Evolutionary conservation across 306 rosid species (phyloP), one percentile per base, ranked within the genome.

Genomic region (Argentina anserina): DNA sequence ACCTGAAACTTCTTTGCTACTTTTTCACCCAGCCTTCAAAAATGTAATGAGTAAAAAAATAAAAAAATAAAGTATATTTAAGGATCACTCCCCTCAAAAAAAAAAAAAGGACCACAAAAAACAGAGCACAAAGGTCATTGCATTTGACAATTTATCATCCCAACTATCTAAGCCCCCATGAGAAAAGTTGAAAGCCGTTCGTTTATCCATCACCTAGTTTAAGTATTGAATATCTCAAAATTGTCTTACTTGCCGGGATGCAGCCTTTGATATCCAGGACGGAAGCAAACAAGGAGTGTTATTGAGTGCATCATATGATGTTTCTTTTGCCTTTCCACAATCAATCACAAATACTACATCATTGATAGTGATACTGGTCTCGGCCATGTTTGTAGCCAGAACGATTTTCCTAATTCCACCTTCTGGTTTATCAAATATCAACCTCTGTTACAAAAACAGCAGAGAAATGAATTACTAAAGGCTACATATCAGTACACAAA

Each of bases 221-320:
- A 41, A 47, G 17, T 15, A 53, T 36, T 20, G 73, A 39, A 37
- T 28, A 65, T 59, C 63, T 33, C 42, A 42, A 42, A 79, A 50
- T 59, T 61, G 41, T 73, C 87, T 81, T 81, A 84, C 90, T 46
- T 86, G 90, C 17, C 81, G 87, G 14, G 87, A 83, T 7, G 90
- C 84, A 81, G 90, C 90, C 82, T 83, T 83, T 56, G 90, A 86
- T 69, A 86, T 83, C 90, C 90, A 86, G 65, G 90, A 76, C 58
- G 90, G 90, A 52, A 83, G 87, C 86, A 86, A 81, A 74, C 90
- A 86, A 21, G 90, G 90, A 56, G 90, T 86, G 77, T 86, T 86
- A 72, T 86, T 86, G n/a, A 86, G 81, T n/a, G 90, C 90, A 69
- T 86, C 90, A 76, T 86, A 86, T 52, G 90, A 81, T 62, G 88